A percentile compares a stretch with the other conserved stretches of the same genome.
Evolutionary conservation across 1,284 basidiomycete genomes (phyloP).

Genomic region (Pseudozyma thailandica): DNA sequence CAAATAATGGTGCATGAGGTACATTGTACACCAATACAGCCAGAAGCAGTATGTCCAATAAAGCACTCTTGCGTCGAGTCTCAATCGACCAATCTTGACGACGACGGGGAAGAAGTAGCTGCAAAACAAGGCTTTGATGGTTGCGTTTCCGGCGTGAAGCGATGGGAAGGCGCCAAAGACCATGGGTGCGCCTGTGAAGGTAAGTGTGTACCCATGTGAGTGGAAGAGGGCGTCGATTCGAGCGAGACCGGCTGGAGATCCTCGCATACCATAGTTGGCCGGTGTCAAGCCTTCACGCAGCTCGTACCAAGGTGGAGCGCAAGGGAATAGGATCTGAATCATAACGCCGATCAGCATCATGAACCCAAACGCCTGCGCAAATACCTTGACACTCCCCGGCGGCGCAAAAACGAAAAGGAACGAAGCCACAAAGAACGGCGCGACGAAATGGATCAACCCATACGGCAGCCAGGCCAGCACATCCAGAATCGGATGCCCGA

Average conservation of each 20-base stretch:
- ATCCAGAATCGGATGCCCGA: constrained; percentile 90
- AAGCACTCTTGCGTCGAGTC: constrained; percentile 70
- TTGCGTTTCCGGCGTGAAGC: constrained; percentile 88
- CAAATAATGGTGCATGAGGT: constrained; percentile 77
- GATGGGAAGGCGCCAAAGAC: constrained; percentile 97
- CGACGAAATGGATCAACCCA: constrained; percentile 87
- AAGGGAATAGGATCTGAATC: constrained; percentile 88
- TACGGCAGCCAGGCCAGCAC: constrained; percentile 96
- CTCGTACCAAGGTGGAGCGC: constrained; percentile 95
- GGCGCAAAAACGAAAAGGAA: constrained; percentile 83
- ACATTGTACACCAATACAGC: constrained; percentile 97
- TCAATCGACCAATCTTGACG: constrained; percentile 48
- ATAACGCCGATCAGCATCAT: constrained; percentile 91
- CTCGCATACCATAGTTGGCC: constrained; percentile 86
- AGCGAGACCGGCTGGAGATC: constrained; percentile 90
- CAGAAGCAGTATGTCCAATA: constrained; percentile 88
- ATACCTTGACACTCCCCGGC: constrained; percentile 83
- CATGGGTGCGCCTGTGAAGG: constrained; percentile 89
- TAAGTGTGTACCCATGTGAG: constrained; percentile 79
- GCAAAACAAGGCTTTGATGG: constrained; percentile 91
- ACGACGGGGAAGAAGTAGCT: constrained; percentile 88
- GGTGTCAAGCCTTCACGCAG: constrained; percentile 95
- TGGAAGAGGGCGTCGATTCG: constrained; percentile 91
- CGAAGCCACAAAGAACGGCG: constrained; percentile 75
- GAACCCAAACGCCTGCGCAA: constrained; percentile 89